Evolutionary conservation across 164 flowering plant genomes (phyloP), one percentile per base, ranked within the genome.

Genomic region (Berberis thunbergii): DNA sequence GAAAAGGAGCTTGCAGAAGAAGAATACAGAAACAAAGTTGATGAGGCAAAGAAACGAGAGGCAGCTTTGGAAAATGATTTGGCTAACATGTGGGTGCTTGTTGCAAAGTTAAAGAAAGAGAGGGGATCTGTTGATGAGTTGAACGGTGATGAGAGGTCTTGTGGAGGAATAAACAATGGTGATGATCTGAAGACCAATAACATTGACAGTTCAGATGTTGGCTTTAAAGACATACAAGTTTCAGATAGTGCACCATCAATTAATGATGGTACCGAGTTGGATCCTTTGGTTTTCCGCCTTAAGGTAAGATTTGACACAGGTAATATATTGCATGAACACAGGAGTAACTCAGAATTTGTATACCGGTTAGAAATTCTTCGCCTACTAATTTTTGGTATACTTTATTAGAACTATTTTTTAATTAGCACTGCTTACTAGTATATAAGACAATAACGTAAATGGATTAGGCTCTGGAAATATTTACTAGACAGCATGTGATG

Each of bases 51-150:
- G 84, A 83, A 69, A 70, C 79, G 88, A 71, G 99, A 91, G 77
- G 81, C 80, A 62, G 85, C 88, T 63, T 54, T 95, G 67, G 99
- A 95, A 76, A 95, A 89, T 77, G 99, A 95, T 79, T 76, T 95
- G 62, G 97, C 98, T 50, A 89, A 87, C 71, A 95, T 91, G 99
- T 88, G 97, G 99, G 98, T 91, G 58, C 92, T 89, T 67, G 98
- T 91, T 81, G 97, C 99, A 6, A 84, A 88, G 76, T 78, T 95
- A 69, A 95, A 91, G 80, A 95, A 84, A 76, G 92, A 83, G 11
- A 85, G 73, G 4, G 83, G 81, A 67, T 67, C 62, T 43, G 57
- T 54, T 63, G 69, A 66, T 70, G 43, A 41, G n/a, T n/a, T n/a
- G n/a, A n/a, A n/a, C n/a, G n/a, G n/a, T n/a, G n/a, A n/a, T n/a